Evolutionary conservation across 768 basidiomycete species (phyloP), one percentile per base, ranked within the genome.

Genomic region (Clathrus columnatus): DNA sequence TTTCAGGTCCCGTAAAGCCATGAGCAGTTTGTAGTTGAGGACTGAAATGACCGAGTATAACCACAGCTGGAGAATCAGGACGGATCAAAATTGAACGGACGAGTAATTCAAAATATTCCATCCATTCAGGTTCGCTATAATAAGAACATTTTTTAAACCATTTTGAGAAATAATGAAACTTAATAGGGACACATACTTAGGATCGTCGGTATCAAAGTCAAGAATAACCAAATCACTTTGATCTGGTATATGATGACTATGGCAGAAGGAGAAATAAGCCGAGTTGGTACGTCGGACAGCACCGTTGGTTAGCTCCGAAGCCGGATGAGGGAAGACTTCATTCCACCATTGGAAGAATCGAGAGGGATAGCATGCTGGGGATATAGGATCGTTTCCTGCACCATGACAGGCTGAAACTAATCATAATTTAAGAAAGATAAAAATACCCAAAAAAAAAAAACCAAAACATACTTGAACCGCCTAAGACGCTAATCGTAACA

Each of bases 311-410:
- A 99, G 80, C 68, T 98, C 94, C 10, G 94, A 92, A 1, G 93
- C 94, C 0, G 95, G 95, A 68, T 99, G 91, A 0, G 95, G 96
- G 72, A 99, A 99, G n/a, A 98, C 81, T 52, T 76, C 79, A 70
- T 94, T 91, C 90, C 95, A 96, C 95, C 96, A 99, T 50, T 85
- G 75, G 75, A 98, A 98, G 73, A 98, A 90, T 51, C 82, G 82
- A n/a, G 88, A 84, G 1, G 96, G 95, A 69, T 97, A 99, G 68
- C 95, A 94, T 59, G 70, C 70, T 0, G 87, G 76, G 0, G 89
- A 81, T 54, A 96, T 75, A 4, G 91, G 91, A 67, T 94, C 89
- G 64, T 94, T 86, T 1, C 93, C 94, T 7, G 92, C 86, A 20
- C 94, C 93, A 64, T 94, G 88, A 66, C 93, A 97, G 1, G 93